Evolutionary conservation across 1,284 basidiomycete genomes (phyloP).

Genomic region (Cryptococcus sp.): DNA sequence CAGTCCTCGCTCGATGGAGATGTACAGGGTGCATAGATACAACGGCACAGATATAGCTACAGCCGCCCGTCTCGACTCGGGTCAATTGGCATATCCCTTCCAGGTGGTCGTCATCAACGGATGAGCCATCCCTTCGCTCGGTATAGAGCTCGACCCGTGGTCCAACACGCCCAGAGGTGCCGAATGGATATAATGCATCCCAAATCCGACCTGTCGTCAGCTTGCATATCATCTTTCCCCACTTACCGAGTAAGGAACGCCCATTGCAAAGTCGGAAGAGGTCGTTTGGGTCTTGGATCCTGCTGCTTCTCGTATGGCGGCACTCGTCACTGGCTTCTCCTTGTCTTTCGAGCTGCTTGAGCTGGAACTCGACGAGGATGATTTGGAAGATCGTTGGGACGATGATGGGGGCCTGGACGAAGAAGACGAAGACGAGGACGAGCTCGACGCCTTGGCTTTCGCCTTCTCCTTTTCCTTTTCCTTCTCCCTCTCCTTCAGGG

Average conservation of each 20-base stretch:
- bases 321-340: slow-evolving; percentile 12
- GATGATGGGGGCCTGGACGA: background rate
- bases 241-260: slow-evolving; percentile 7
- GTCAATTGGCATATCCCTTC: slow-evolving; percentile 21
- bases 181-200: slow-evolving; percentile 35
- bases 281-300: slow-evolving; percentile 9
- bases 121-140: slow-evolving; percentile 31
- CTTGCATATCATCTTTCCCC: background rate
- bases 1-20: no score
- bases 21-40: no score
- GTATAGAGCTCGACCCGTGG: slow-evolving; percentile 12
- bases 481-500: slow-evolving; percentile 19
- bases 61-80: no score
- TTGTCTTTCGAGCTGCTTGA: background rate
- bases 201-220: slow-evolving; percentile 22
- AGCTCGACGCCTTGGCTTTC: background rate
- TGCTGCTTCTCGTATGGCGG: slow-evolving; percentile 9
- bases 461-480: slow-evolving; percentile 11
- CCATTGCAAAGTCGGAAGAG: background rate
- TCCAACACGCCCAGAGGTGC: slow-evolving; percentile 14
- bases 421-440: slow-evolving; percentile 1
- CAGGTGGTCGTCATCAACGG: slow-evolving; percentile 30
- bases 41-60: no score
- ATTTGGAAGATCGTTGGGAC: background rate
- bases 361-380: slow-evolving; percentile 1